A percentile compares a stretch with the other conserved stretches of the same genome.
phyloP scores from a whole-genome alignment of 306 rosid species.

The Oemleria cerasiformis region DNA sequence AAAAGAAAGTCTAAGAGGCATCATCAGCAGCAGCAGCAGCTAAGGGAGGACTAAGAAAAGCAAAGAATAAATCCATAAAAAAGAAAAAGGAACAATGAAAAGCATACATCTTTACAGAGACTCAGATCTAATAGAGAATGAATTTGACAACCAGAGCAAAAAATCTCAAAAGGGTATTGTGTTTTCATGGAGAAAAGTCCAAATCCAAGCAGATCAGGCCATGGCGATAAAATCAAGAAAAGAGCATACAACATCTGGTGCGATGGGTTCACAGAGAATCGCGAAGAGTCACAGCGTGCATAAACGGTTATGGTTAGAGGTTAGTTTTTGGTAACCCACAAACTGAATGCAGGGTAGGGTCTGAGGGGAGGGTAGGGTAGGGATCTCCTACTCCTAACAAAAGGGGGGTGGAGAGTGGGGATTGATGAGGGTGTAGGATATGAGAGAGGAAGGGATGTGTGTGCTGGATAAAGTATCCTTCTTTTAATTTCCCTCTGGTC shows the following conservation, averaged over 20 bases:
- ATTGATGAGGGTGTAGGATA: conserved; percentile 34
- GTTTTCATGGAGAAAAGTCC: conserved; percentile 33
- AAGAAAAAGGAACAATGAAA: conserved; percentile 27
- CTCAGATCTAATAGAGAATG: conserved; percentile 53
- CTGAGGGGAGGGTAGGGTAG: conserved; percentile 18
- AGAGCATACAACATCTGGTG: conserved; percentile 11
- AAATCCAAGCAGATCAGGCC: conserved; percentile 58
- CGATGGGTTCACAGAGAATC: conserved; percentile 20
- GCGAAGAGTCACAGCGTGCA: conserved; percentile 19
- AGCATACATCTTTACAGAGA: conserved; percentile 68
- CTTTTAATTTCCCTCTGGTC: conserved; percentile 47
- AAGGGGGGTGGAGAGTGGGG: conserved; percentile 13
- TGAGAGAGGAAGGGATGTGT: conserved; percentile 20
- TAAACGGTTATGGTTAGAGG: conserved; percentile 33
- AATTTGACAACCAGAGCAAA: conserved; percentile 15
- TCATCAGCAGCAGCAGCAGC: not conserved
- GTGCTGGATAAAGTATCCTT: conserved; percentile 37
- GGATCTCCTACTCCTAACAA: conserved; percentile 43
- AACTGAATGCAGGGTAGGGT: conserved; percentile 18
- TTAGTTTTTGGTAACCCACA: conserved; percentile 41
- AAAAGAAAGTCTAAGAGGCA: conserved; percentile 24
- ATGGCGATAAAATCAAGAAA: conserved; percentile 1
- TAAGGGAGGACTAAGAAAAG: conserved; percentile 14
- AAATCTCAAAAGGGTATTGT: not conserved
- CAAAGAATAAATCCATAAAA: conserved; percentile 49